A percentile compares a stretch with the other conserved stretches of the same genome.
These are phyloP conservation scores for Nemania sp. DNA, from an alignment of 2,329 filamentous ascomycete species.

Conservation along the genomic window DNA sequence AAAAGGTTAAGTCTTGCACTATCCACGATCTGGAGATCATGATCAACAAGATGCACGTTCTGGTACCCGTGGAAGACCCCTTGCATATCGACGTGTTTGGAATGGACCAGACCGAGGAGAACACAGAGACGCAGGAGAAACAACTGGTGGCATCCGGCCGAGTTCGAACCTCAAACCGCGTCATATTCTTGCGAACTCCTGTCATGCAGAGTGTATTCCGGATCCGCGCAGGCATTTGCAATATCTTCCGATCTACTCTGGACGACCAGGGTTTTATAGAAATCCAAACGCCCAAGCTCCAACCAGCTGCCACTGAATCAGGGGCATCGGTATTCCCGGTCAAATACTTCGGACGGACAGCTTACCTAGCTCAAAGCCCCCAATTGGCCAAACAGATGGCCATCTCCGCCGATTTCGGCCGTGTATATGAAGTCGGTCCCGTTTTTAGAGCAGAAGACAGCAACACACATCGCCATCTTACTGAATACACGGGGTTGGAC, in stretches of 20 bases:
- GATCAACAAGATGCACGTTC: conserved; percentile 58
- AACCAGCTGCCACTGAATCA: conserved; percentile 87
- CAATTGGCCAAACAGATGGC: conserved; percentile 93
- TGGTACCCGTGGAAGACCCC: conserved; percentile 52
- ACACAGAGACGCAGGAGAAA: conserved; percentile 42
- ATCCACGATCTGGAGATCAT: conserved; percentile 77
- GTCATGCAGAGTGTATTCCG: conserved; percentile 87
- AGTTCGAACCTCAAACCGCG: conserved; percentile 75
- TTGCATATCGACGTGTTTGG: conserved; percentile 56
- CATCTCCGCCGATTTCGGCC: conserved; percentile 84
- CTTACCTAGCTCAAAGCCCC: conserved; percentile 88
- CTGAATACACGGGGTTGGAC: conserved; percentile 91
- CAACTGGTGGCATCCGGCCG: conserved; percentile 67
- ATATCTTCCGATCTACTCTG: conserved; percentile 76
- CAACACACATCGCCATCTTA: conserved; percentile 92
- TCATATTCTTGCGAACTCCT: conserved; percentile 84
- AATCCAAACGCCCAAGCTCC: conserved; percentile 91
- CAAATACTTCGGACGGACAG: conserved; percentile 85
- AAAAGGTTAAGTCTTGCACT: conserved; percentile 74
- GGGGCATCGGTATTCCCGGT: conserved; percentile 90
- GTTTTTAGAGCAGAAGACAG: conserved; percentile 95
- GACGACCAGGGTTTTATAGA: conserved; percentile 82
- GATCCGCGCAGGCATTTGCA: conserved; percentile 78
- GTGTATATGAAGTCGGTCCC: conserved; percentile 85
- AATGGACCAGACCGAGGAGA: conserved; percentile 44